These are phyloP conservation scores for Aspergillus caelatus DNA, from an alignment of 2,329 filamentous ascomycete genomes.

Conservation along the genomic window DNA sequence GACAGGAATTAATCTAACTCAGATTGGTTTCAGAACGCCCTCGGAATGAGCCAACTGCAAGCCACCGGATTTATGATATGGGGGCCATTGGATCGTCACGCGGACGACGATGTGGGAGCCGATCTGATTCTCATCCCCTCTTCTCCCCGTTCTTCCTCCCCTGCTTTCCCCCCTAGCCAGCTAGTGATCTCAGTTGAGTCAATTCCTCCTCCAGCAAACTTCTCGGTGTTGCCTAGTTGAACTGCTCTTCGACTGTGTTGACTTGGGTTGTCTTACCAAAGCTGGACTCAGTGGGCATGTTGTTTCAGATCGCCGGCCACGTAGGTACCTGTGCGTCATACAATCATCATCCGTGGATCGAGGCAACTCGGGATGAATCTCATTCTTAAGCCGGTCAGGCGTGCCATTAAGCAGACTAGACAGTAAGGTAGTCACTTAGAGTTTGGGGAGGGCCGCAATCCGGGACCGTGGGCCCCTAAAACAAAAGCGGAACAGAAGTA, in stretches of 20 bases:
- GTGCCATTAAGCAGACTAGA: not conserved
- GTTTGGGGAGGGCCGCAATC: not conserved
- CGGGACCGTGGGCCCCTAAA: not conserved
- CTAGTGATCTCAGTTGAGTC: not conserved
- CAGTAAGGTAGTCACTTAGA: not conserved
- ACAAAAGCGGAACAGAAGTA: not conserved
- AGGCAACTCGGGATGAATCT: not conserved
- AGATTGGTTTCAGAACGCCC: not conserved
- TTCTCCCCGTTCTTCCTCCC: not conserved
- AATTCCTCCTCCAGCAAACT: not conserved
- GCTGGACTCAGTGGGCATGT: not conserved
- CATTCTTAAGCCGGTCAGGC: not conserved
- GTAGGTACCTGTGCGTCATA: not conserved
- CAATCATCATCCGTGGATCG: not conserved
- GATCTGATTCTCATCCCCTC: not conserved
- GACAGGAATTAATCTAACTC: not conserved
- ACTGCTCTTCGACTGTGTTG: not conserved
- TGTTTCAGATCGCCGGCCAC: not conserved
- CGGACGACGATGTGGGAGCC: not conserved
- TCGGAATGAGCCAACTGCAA: not conserved
- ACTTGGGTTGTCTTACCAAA: not conserved
- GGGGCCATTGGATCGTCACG: not conserved
- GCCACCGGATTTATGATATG: conserved; percentile 1
- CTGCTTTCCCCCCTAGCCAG: not conserved
- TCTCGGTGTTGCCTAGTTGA: not conserved